phyloP scores from a whole-genome alignment of 2,329 filamentous ascomycete species.

The Penicillium aurantiogriseum region DNA sequence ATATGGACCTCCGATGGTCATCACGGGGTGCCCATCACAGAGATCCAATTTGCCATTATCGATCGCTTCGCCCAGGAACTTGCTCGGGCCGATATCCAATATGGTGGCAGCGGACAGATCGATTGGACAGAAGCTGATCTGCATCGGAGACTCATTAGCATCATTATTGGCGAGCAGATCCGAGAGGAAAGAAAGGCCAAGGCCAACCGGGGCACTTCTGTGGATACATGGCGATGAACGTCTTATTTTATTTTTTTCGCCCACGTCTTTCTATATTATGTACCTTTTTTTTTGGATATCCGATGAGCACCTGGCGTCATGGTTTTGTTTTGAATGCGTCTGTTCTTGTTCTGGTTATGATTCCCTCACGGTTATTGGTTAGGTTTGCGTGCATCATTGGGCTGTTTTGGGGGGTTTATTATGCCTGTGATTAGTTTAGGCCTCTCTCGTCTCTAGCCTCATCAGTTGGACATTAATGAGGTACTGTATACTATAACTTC shows the following conservation, averaged over 20 bases:
- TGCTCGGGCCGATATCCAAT: slow-evolving; percentile 33
- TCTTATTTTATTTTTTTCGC: slow-evolving; percentile 10
- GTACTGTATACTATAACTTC: slow-evolving; percentile 1
- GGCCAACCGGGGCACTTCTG: slow-evolving; percentile 23
- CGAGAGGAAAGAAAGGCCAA: slow-evolving; percentile 40
- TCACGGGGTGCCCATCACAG: slow-evolving; percentile 42
- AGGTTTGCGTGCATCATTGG: slow-evolving; percentile 9
- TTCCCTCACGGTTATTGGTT: slow-evolving; percentile 20
- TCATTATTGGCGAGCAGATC: slow-evolving; percentile 49
- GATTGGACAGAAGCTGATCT: slow-evolving; percentile 48
- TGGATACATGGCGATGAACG: slow-evolving; percentile 30
- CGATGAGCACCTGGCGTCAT: slow-evolving; percentile 13
- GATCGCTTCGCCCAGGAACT: slow-evolving; percentile 42
- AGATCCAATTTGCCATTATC: slow-evolving; percentile 44
- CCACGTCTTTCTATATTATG: slow-evolving; percentile 11
- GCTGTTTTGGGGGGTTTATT: slow-evolving; percentile 10
- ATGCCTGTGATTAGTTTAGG: not conserved
- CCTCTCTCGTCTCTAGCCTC: not conserved
- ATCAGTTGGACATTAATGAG: slow-evolving; percentile 1
- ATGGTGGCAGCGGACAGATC: slow-evolving; percentile 38
- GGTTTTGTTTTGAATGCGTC: slow-evolving; percentile 15
- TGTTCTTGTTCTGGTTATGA: slow-evolving; percentile 14
- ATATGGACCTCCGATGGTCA: slow-evolving; percentile 44
- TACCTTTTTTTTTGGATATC: slow-evolving; percentile 8
- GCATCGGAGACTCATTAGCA: slow-evolving; percentile 45